Conservation (phyloP, 2,329 filamentous ascomycete genomes). For the Albifimbria verrucaria region DNA sequence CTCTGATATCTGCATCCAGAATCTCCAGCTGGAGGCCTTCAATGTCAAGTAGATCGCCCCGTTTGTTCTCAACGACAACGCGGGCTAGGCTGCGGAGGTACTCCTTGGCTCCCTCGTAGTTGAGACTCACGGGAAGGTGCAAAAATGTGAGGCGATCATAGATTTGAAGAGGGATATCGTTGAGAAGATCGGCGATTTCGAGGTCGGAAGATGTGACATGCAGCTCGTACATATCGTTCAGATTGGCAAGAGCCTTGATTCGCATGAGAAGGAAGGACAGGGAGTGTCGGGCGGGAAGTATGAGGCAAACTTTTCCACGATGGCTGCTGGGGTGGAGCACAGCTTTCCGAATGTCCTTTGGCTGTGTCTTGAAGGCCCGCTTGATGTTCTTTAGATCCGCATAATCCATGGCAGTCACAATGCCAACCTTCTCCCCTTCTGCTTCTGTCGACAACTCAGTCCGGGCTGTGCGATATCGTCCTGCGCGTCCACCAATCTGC, state of each 20-base stretch:
- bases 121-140: slow-evolving; percentile 62
- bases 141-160: slow-evolving; percentile 74
- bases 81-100: slow-evolving; percentile 63
- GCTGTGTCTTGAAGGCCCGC: slow-evolving; percentile 59
- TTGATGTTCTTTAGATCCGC: slow-evolving; percentile 64
- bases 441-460: slow-evolving; percentile 12
- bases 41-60: slow-evolving; percentile 70
- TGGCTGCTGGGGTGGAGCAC: slow-evolving; percentile 68
- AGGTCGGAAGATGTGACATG: slow-evolving; percentile 56
- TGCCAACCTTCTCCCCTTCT: slow-evolving; percentile 53
- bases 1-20: slow-evolving; percentile 51
- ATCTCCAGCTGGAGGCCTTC: slow-evolving; percentile 67
- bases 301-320: slow-evolving; percentile 72
- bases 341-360: slow-evolving; percentile 65
- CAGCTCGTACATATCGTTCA: slow-evolving; percentile 67
- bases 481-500: slow-evolving; percentile 91
- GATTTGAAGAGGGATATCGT: slow-evolving; percentile 66
- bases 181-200: slow-evolving; percentile 69
- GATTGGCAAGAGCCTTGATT: slow-evolving; percentile 64
- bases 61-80: slow-evolving; percentile 64
- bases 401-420: slow-evolving; percentile 74
- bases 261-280: slow-evolving; percentile 80
- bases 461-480: slow-evolving; percentile 71
- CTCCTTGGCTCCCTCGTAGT: slow-evolving; percentile 40
- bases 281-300: slow-evolving; percentile 81